Base-by-base conservation (phyloP, 1,284 basidiomycete species). In the Tremellales sp. region DNA sequence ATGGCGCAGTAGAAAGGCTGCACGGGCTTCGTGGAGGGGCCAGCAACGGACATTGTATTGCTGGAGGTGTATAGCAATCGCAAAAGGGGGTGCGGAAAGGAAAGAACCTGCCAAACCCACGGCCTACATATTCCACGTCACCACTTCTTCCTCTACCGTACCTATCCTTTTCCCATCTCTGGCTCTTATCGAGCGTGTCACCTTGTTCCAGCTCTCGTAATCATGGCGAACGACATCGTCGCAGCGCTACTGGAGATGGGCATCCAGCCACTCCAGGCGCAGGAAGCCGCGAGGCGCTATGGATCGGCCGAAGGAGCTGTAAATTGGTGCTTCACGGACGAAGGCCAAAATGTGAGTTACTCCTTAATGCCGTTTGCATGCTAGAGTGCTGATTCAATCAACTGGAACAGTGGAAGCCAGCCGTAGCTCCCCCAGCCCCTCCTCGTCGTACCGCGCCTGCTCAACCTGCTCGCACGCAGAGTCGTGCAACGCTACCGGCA, bases 1-100 rank as follows among this genome's bases (percentile, higher is more conserved):
- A 94, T 87, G 8, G 54, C 58, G 51, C 71, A 73, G 62, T 73
- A 73, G 41, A 58, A 56, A 10, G 66, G 72, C 27, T 37, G 29
- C 33, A 68, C 49, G 42, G 65, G 67, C 49, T 64, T 65, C 25
- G 69, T 60, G n/a, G 70, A 72, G 3, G 71, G 68, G 39, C 70
- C 70, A 16, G 68, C 66, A 43, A 60, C 53, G 19, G 62, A 42
- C 51, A 61, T 61, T 47, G 42, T 46, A 45, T 48, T 45, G 45
- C 16, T 47, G 4, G 21, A 41, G 24, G 9, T 36, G 8, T 25
- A 25, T 8, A 42, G 28, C 13, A 28, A 29, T n/a, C 21, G 5
- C 16, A 24, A 21, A 34, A 28, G 19, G 3, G 25, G 37, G 12
- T 5, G 27, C 22, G 19, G 16, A 14, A 40, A 22, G 4, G 16